Conservation (phyloP, 352 stramenopile genomes). For the Pythium biforme region DNA sequence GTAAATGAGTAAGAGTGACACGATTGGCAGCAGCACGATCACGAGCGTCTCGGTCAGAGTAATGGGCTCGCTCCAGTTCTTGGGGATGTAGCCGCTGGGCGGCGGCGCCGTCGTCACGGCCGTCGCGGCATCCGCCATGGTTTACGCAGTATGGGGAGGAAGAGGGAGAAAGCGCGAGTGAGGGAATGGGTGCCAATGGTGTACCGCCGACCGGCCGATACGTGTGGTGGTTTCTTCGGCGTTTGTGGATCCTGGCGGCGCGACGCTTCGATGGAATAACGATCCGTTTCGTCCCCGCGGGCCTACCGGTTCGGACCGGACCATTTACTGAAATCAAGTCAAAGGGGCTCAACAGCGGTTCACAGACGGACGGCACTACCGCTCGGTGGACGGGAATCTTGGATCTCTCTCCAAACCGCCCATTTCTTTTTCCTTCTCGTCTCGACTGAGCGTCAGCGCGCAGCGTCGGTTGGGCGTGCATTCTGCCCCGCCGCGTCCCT, state of each 20-base stretch:
- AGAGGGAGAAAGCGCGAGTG: constrained; percentile 5
- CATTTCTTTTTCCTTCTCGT: neutral
- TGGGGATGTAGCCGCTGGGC: constrained; percentile 23
- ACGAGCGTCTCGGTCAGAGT: constrained; percentile 36
- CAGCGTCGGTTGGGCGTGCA: too few species aligned
- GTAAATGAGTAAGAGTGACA: constrained; percentile 58
- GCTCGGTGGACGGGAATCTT: neutral
- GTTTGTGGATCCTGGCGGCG: neutral
- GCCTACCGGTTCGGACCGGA: neutral
- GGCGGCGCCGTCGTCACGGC: neutral
- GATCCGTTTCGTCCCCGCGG: constrained; percentile 5
- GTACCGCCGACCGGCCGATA: neutral
- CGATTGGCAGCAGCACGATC: constrained; percentile 44
- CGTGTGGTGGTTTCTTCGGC: neutral
- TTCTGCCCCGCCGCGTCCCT: constrained; percentile 2
- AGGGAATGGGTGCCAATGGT: neutral
- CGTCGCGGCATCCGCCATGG: constrained; percentile 9
- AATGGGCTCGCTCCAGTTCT: constrained; percentile 33
- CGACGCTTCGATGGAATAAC: constrained; percentile 8
- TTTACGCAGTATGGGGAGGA: neutral
- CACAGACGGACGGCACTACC: neutral
- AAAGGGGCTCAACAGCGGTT: neutral
- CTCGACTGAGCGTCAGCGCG: neutral
- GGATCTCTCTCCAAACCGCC: neutral
- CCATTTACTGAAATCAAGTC: constrained; percentile 8